A percentile compares a stretch with the other conserved stretches of the same genome.
Evolutionary conservation across 2,329 filamentous ascomycete species (phyloP).

Genomic region (Penicillium thymicola): DNA sequence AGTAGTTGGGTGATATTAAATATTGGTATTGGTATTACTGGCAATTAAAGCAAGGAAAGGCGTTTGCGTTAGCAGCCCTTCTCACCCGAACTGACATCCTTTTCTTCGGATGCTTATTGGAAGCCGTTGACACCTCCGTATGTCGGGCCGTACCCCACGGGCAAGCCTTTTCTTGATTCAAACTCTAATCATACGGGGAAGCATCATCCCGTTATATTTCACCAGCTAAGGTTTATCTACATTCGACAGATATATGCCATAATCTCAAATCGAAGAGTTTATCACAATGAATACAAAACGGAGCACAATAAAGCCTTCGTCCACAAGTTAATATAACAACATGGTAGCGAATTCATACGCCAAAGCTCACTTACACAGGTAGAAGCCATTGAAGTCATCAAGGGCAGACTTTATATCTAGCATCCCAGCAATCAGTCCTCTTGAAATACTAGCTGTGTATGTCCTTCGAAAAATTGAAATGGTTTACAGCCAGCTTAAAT

Average conservation of each 20-base stretch:
- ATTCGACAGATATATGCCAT: background rate
- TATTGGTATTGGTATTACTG: too few species aligned
- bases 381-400: conserved; percentile 4
- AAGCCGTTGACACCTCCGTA: background rate
- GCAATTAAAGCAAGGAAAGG: too few species aligned
- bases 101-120: background rate
- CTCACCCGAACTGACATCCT: too few species aligned
- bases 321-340: background rate
- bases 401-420: conserved; percentile 2
- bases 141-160: background rate
- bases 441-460: conserved; percentile 1
- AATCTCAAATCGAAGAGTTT: too few species aligned
- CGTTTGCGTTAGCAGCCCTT: too few species aligned
- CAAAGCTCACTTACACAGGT: conserved; percentile 4
- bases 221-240: background rate
- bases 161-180: background rate
- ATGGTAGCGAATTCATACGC: background rate
- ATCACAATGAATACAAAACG: background rate
- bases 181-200: background rate
- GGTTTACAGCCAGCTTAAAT: too few species aligned
- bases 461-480: too few species aligned
- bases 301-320: background rate
- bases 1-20: too few species aligned
- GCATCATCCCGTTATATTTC: background rate
- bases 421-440: conserved; percentile 3